A percentile compares a stretch with the other conserved stretches of the same genome.
Evolutionary conservation across 176 grass and related monocot species (phyloP).

Genomic region (Carex parvula): DNA sequence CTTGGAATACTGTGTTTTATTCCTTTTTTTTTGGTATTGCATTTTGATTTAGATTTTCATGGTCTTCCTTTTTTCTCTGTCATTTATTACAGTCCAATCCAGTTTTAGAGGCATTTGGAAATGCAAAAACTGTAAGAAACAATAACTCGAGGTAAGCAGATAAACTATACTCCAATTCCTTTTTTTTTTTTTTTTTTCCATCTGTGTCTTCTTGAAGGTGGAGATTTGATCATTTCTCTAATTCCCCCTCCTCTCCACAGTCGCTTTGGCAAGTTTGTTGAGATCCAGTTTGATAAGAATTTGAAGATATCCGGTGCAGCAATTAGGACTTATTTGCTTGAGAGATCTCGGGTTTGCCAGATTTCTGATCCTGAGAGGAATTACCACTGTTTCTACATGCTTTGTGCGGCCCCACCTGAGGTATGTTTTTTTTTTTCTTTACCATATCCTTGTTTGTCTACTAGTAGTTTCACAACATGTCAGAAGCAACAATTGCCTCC

Average conservation of each 20-base stretch:
- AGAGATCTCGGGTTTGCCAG: slow-evolving; percentile 97
- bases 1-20: slow-evolving; percentile 10
- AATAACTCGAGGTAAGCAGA: slow-evolving; percentile 87
- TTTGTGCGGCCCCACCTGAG: slow-evolving; percentile 86
- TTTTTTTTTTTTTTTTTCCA: background rate
- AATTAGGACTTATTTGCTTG: slow-evolving; percentile 87
- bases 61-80: background rate
- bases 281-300: slow-evolving; percentile 91
- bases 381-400: slow-evolving; percentile 99
- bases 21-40: background rate
- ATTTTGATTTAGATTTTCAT: background rate
- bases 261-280: slow-evolving; percentile 96
- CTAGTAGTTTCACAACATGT: background rate
- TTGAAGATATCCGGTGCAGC: slow-evolving; percentile 91
- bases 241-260: slow-evolving; percentile 36
- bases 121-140: slow-evolving; percentile 98
- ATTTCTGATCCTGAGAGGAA: slow-evolving; percentile 91
- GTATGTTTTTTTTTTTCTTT: slow-evolving; percentile 30
- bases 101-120: slow-evolving; percentile 99
- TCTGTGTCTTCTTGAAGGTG: background rate
- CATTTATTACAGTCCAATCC: slow-evolving; percentile 81
- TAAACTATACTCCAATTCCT: background rate
- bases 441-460: slow-evolving; percentile 14
- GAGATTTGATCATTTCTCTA: slow-evolving; percentile 22
- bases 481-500: background rate